A percentile compares a stretch with the other conserved stretches of the same genome.
Evolutionary conservation across 148 eudicot genomes (phyloP).

Genomic region (Bassia scoparia): DNA sequence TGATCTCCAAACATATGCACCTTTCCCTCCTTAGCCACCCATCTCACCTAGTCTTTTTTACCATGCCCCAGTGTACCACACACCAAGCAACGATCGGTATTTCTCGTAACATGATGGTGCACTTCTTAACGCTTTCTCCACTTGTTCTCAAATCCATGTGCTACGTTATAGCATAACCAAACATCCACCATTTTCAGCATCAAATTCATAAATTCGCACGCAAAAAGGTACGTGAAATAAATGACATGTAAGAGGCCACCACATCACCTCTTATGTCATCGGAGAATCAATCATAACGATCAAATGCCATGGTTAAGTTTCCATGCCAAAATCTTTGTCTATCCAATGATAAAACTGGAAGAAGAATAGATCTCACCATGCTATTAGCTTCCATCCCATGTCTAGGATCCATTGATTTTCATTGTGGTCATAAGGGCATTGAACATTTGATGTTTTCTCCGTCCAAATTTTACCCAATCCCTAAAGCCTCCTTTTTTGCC

Average conservation of each 20-base stretch:
- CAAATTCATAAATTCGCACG: not conserved
- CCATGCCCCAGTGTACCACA: too few species aligned
- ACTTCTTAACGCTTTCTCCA: too few species aligned
- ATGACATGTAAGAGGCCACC: not conserved
- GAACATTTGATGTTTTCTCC: not conserved
- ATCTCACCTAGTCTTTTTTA: too few species aligned
- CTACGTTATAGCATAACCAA: too few species aligned
- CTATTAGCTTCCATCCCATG: not conserved
- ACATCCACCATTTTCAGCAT: not conserved
- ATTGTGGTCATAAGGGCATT: not conserved
- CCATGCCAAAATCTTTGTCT: not conserved
- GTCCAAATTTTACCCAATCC: not conserved
- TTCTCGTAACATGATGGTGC: too few species aligned
- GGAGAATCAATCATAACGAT: fast-evolving
- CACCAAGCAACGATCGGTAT: too few species aligned
- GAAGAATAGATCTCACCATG: not conserved
- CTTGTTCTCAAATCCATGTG: too few species aligned
- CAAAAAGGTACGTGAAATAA: not conserved
- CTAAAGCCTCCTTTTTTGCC: too few species aligned
- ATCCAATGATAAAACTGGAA: not conserved
- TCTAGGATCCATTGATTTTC: not conserved
- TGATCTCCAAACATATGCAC: too few species aligned
- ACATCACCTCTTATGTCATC: not conserved
- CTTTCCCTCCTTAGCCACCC: too few species aligned
- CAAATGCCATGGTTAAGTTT: not conserved